Base-by-base conservation (phyloP, 305 asterid species). In the Fraxinus greggii region DNA sequence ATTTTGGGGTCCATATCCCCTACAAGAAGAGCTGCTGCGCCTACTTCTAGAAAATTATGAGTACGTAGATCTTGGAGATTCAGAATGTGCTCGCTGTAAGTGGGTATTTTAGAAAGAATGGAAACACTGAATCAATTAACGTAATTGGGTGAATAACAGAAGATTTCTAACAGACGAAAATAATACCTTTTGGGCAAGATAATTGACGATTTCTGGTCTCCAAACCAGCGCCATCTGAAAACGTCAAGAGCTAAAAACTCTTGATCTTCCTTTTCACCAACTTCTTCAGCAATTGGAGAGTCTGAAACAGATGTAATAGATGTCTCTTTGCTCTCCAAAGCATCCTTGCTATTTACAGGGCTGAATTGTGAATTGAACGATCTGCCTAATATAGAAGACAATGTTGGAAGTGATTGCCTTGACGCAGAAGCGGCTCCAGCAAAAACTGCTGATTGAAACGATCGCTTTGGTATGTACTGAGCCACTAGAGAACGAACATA, bases 21-120 rank as follows among this genome's bases (percentile, higher is more conserved):
- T 7, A 97, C 92, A 87, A 97, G 97, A 86, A 97, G 98, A 87
- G 98, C 98, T 73, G 99, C 99, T 42, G 99, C 99, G 79, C 99
- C 98, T 78, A 97, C 95, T 92, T 97, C 98, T 74, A 97, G 91
- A 83, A 97, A 93, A 89, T 92, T 93, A 87, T 88, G 95, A 79
- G 92, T 83, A 54, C 85, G 87, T 82, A 92, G 85, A 72, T 92
- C 98, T 89, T 92, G 94, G 83, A 91, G 92, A 83, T 90, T 92
- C 86, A 90, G 90, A 80, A 88, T 84, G 86, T 90, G 96, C 78
- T 97, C 97, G 29, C 99, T 97, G 97, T 83, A 88, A 82, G 83
- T 81, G 80, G 67, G 81, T 21, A 83, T 36, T 81, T 81, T 80
- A 80, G 78, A 81, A 84, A 86, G 76, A 36, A 80, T 74, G 77